phyloP scores from a whole-genome alignment of 139 green algal genomes.

The Tetradesmus lagerheimii region DNA sequence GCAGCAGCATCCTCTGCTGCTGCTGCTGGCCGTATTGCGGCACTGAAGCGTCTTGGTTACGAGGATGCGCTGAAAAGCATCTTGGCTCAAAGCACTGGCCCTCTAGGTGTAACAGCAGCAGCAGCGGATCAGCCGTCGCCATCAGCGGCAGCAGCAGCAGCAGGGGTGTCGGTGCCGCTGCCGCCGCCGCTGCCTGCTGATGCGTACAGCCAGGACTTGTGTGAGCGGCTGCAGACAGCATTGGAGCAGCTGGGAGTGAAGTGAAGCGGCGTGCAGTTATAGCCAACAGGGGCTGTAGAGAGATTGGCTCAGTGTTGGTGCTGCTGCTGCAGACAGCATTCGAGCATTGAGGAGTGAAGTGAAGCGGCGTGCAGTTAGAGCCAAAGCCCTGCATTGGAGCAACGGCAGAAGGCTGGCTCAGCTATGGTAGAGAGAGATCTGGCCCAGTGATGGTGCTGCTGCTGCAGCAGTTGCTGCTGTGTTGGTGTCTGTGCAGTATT shows the following conservation, averaged over 20 bases:
- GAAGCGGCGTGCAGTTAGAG: too few species aligned
- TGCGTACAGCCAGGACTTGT: constrained; percentile 43
- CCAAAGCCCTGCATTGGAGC: too few species aligned
- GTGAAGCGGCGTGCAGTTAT: background rate
- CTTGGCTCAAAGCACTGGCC: background rate
- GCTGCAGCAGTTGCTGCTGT: too few species aligned
- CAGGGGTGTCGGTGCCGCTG: background rate
- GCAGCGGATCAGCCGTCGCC: background rate
- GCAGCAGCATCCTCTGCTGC: background rate
- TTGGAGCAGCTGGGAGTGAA: constrained; percentile 50
- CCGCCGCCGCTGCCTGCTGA: background rate
- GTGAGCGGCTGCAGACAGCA: constrained; percentile 53
- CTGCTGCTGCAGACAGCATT: too few species aligned
- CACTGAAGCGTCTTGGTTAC: constrained; percentile 42
- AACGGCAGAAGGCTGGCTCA: too few species aligned
- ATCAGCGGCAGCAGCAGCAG: background rate
- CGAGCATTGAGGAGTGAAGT: too few species aligned
- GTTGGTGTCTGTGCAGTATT: too few species aligned
- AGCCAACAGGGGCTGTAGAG: too few species aligned
- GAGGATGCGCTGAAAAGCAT: constrained; percentile 44
- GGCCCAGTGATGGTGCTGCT: too few species aligned
- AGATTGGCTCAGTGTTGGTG: background rate
- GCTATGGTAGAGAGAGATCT: too few species aligned
- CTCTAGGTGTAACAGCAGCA: too few species aligned
- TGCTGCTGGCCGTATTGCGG: constrained; percentile 21